Evolutionary conservation across 2,329 filamentous ascomycete species (phyloP), one percentile per base, ranked within the genome.

Genomic region (Fusarium torulosum): DNA sequence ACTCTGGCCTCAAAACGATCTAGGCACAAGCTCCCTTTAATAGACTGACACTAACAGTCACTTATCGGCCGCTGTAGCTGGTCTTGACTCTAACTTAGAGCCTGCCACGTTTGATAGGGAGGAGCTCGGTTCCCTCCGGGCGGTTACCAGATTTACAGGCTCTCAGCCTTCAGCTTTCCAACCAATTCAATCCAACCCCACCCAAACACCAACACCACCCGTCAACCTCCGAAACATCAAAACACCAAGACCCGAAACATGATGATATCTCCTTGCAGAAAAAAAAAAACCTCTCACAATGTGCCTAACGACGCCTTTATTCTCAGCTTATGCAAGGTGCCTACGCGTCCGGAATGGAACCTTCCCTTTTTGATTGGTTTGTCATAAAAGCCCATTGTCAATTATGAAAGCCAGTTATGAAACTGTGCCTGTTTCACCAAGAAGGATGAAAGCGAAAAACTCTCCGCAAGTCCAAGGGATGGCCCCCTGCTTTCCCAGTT

Each of bases 381-480:
- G 29, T 25, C 23, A 40, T 25, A 40, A 41, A 29, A 41, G 31
- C 33, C 17, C 25, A 51, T 60, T 54, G 23, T 58, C 25, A 25
- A 7, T 25, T 25, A 25, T 25, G 25, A 52, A 60, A 42, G 40
- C 53, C 64, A 47, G 35, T 43, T 54, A 20, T 73, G 71, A 73
- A 73, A 73, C 71, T 49, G 43, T 51, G 37, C 53, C 51, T 38
- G 71, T 73, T 73, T 73, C 71, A 73, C 56, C 27, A 73, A 15
- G 23, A 33, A 17, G 38, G 19, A 43, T 25, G 31, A 69, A 52
- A 53, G 44, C 27, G 17, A 57, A 57, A 58, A 62, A 60, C 21
- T 49, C 40, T 44, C 44, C 50, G 43, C 17, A 47, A 44, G 38
- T 15, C 37, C 37, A 53, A 68, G 37, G 11, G 42, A 66, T 19